Conservation (phyloP, 2,329 filamentous ascomycete genomes). For the Aspergillus melleus region DNA sequence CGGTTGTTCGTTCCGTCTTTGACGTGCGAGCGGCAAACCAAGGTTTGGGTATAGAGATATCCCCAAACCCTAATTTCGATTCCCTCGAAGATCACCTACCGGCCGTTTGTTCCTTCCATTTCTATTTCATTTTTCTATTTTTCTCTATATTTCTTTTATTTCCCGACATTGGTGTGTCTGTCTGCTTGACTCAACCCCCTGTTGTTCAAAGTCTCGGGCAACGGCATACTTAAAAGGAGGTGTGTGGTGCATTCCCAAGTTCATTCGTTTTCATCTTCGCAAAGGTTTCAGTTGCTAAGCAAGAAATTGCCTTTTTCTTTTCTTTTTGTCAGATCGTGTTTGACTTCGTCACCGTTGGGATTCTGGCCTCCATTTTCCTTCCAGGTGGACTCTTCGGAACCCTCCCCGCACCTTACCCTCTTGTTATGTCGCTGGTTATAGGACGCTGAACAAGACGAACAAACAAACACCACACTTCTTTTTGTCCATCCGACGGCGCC, state of each 20-base stretch:
- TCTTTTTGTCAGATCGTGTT: background rate
- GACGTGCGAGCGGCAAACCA: background rate
- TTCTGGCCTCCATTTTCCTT: background rate
- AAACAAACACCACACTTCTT: background rate
- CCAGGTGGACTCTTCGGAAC: background rate
- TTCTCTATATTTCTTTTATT: background rate
- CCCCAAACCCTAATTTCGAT: background rate
- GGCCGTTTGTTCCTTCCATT: background rate
- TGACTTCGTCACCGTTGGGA: background rate
- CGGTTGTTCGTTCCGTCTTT: background rate
- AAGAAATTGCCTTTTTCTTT: background rate
- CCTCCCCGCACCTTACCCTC: background rate
- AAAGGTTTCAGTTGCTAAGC: background rate
- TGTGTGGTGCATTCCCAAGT: background rate
- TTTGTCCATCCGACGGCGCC: background rate
- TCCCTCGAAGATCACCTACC: background rate
- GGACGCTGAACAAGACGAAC: conserved; percentile 4
- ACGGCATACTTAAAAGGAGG: background rate
- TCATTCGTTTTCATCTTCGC: background rate
- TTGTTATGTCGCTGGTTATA: conserved; percentile 17
- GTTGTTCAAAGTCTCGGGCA: background rate
- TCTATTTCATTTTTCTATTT: background rate
- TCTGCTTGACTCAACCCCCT: background rate
- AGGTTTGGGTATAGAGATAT: background rate
- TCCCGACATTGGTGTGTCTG: background rate